phyloP scores from a whole-genome alignment of 208 protist genomes.

The Strigomonas oncopelti region DNA sequence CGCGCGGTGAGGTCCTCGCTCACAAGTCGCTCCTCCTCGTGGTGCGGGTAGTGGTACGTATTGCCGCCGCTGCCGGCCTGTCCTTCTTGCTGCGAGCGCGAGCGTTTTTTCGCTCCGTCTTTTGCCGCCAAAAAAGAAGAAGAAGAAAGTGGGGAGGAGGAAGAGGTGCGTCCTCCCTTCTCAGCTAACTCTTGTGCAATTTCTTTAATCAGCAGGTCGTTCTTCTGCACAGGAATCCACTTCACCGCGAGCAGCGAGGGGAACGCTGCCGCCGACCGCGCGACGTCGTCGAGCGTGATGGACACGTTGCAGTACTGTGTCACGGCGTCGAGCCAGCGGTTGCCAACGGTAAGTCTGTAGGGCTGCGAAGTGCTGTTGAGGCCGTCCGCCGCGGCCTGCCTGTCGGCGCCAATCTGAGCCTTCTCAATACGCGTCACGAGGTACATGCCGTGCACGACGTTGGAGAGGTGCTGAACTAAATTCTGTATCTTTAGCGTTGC shows the following conservation, averaged over 20 bases:
- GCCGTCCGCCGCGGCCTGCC: not conserved
- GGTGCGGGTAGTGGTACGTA: no score
- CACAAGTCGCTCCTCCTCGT: not conserved
- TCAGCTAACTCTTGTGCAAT: constrained; percentile 3
- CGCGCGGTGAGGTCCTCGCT: constrained; percentile 21
- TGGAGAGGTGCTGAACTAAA: constrained; percentile 38
- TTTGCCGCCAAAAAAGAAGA: no score
- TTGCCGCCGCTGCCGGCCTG: no score
- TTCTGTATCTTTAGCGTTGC: not conserved
- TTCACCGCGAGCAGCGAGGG: constrained; percentile 39
- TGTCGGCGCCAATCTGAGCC: constrained; percentile 51
- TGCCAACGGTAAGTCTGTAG: constrained; percentile 24
- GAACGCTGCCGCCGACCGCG: constrained; percentile 52
- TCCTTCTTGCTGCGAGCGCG: not conserved
- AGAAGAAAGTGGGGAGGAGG: no score
- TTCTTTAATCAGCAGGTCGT: constrained; percentile 9
- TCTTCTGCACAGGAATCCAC: constrained; percentile 18
- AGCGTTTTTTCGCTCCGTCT: no score
- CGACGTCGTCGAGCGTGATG: constrained; percentile 54
- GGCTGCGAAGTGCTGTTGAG: not conserved
- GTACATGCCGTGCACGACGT: constrained; percentile 56
- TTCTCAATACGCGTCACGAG: constrained; percentile 67
- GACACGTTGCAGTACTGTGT: constrained; percentile 53
- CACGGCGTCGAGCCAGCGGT: constrained; percentile 62
- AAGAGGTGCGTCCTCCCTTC: no score